Conservation (phyloP, 805 yeast genomes). For the Alloascoidea hylecoeti region DNA sequence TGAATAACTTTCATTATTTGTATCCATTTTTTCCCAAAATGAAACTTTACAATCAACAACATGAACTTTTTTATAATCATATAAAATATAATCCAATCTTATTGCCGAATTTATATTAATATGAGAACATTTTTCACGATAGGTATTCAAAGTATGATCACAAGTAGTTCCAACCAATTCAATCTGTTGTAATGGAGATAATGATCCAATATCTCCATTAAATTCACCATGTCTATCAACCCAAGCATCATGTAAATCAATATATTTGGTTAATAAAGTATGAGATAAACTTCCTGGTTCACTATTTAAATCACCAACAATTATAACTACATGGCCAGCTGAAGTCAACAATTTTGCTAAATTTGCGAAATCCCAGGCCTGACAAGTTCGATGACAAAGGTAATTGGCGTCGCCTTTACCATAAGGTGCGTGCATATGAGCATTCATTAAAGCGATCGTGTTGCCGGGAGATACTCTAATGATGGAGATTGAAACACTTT, state of each 20-base stretch:
- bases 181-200: slow-evolving; percentile 52
- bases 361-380: slow-evolving; percentile 89
- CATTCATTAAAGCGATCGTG: slow-evolving; percentile 64
- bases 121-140: slow-evolving; percentile 61
- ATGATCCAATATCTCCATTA: slow-evolving; percentile 22
- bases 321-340: slow-evolving; percentile 75
- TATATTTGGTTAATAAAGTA: slow-evolving; percentile 52
- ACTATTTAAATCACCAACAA: slow-evolving; percentile 90
- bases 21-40: slow-evolving; percentile 58
- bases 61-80: slow-evolving; percentile 37
- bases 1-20: slow-evolving; percentile 64
- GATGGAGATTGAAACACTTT: slow-evolving; percentile 64
- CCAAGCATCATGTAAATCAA: slow-evolving; percentile 76
- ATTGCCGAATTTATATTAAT: slow-evolving; percentile 55
- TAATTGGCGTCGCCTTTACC: slow-evolving; percentile 83
- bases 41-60: slow-evolving; percentile 55
- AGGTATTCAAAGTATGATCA: slow-evolving; percentile 76
- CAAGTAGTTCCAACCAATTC: slow-evolving; percentile 74
- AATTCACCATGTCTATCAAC: slow-evolving; percentile 41
- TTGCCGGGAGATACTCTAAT: slow-evolving; percentile 35
- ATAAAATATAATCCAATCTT: slow-evolving; percentile 79
- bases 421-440: slow-evolving; percentile 98
- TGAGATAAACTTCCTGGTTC: slow-evolving; percentile 79
- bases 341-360: slow-evolving; percentile 42
- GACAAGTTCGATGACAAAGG: slow-evolving; percentile 80